Base-by-base conservation (phyloP, 2,329 filamentous ascomycete genomes). In the Tolypocladium amazonense region DNA sequence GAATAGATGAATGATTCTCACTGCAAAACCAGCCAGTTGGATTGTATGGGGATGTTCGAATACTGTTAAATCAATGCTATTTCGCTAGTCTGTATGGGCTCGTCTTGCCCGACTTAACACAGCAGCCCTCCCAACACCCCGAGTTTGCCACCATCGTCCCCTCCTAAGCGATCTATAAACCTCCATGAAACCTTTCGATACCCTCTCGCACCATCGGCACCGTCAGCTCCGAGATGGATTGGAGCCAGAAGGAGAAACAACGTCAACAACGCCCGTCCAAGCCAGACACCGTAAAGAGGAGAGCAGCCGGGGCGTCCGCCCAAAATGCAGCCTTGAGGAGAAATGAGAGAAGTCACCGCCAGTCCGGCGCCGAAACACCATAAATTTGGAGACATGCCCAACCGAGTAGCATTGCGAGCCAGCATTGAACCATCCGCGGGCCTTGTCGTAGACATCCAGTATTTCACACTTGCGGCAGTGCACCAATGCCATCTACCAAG, bases 401-500 rank as follows among this genome's bases (percentile, higher is more conserved):
- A 15, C 30, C 30, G 20, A 37, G 50, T 23, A 23, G 30, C 35
- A 6, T 15, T 54, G 30, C 20, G 12, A 20, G 20, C 30, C 9
- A n/a, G 4, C 20, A 15, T 20, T 11, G 30, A 9, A 35, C 20
- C 11, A 14, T 11, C 35, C 2, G 18, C 30, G 18, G n/a, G 18
- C 27, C 4, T 35, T 11, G 30, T 20, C 30, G 30, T 12, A 53
- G 37, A 14, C 35, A 37, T 37, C 4, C 35, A 14, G 35, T 14
- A 9, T 14, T 35, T 64, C 68, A 77, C 57, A 72, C 66, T 52
- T 72, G 68, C 45, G 72, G 68, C 4, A 69, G 69, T 60, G 72
- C 74, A 20, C 77, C 74, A 60, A 84, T 77, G 52, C 75, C 72
- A 56, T 79, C 75, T 57, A 83, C 69, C 59, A 83, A 69, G 50